These are phyloP conservation scores for Ceratobasidium papillatum DNA, from an alignment of 1,284 basidiomycete species.

Conservation along the genomic window DNA sequence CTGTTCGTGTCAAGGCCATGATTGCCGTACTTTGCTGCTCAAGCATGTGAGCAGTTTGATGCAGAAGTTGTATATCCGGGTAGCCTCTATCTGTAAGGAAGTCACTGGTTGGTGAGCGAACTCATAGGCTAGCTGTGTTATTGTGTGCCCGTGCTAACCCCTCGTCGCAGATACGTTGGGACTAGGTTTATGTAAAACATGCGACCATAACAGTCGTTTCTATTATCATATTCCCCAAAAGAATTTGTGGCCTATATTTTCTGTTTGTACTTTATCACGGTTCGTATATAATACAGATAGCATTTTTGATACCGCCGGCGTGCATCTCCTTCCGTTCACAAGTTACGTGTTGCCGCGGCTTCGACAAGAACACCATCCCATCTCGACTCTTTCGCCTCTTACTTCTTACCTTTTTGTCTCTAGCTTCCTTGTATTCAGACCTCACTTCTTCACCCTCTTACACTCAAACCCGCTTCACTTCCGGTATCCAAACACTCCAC, in stretches of 20 bases:
- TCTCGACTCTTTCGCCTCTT: conserved; percentile 2
- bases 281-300: not conserved
- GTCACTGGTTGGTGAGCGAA: not conserved
- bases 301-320: not conserved
- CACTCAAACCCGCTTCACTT: not conserved
- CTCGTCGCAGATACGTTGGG: no score
- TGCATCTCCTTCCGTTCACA: not conserved
- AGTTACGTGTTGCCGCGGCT: not conserved
- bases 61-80: not conserved
- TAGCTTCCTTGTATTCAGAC: not conserved
- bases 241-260: no score
- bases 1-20: no score
- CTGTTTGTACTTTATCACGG: not conserved
- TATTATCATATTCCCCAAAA: no score
- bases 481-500: not conserved
- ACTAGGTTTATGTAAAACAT: no score
- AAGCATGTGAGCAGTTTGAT: not conserved
- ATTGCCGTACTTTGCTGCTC: not conserved
- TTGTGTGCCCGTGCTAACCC: no score
- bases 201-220: no score
- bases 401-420: not conserved
- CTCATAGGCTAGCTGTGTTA: not conserved
- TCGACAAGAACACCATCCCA: not conserved
- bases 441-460: not conserved
- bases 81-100: not conserved